Evolutionary conservation across 306 rosid species (phyloP).

Genomic region (Oemleria cerasiformis): DNA sequence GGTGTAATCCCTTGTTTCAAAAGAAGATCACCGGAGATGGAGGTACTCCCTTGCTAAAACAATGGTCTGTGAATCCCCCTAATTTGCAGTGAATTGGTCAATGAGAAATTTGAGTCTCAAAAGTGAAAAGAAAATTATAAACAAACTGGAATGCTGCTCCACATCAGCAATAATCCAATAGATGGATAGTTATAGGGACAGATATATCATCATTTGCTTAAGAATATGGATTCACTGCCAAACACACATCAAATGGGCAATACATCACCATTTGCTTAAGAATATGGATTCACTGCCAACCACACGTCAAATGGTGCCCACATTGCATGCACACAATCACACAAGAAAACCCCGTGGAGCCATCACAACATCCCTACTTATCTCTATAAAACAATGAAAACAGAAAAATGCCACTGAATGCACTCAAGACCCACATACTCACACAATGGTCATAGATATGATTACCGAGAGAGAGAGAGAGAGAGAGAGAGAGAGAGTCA

Average conservation of each 20-base stretch:
- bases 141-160: background rate
- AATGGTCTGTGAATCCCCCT: background rate
- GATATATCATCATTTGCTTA: no score
- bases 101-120: background rate
- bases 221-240: background rate
- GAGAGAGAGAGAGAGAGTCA: constrained; percentile 26
- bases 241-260: no score
- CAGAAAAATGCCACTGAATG: background rate
- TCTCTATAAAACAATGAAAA: background rate
- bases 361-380: background rate
- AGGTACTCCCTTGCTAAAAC: background rate
- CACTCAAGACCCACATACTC: background rate
- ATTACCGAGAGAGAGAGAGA: background rate
- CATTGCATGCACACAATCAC: background rate
- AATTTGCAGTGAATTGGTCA: background rate
- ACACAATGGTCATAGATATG: background rate
- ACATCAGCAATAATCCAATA: background rate
- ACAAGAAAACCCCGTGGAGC: background rate
- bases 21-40: background rate
- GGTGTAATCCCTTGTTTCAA: background rate
- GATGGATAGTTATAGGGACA: no score
- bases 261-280: background rate
- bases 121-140: no score
- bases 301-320: background rate
- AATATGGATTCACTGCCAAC: background rate